Evolutionary conservation across 768 basidiomycete species (phyloP).

Genomic region (Brasilioporus rufonigricans): DNA sequence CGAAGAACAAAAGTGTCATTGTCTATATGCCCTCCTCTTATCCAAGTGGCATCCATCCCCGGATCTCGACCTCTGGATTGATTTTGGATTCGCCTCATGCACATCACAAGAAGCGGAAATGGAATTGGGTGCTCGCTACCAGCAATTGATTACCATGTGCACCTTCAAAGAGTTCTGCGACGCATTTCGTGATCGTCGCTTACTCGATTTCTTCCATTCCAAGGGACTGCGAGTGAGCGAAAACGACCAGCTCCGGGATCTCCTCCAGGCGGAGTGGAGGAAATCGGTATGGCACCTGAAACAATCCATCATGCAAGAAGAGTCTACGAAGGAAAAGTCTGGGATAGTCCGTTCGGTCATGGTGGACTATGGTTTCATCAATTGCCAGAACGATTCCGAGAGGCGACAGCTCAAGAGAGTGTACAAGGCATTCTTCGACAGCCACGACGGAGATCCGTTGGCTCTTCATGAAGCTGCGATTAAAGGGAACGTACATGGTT

Average conservation of each 20-base stretch:
- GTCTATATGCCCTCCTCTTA: background rate
- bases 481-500: background rate
- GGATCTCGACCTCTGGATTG: background rate
- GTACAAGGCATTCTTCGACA: background rate
- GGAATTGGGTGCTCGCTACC: background rate
- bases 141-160: background rate
- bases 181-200: background rate
- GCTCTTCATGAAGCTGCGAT: background rate
- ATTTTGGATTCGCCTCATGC: background rate
- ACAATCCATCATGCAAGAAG: background rate
- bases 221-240: background rate
- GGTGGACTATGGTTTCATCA: background rate
- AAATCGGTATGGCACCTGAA: slow-evolving; percentile 2
- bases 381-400: background rate
- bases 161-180: too few relatives aligned
- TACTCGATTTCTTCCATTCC: background rate
- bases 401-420: background rate
- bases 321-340: background rate
- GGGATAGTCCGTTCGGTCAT: background rate
- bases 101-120: background rate
- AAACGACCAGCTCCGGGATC: background rate
- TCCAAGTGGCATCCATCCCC: background rate
- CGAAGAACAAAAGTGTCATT: background rate
- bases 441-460: background rate
- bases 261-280: background rate